Evolutionary conservation across 768 basidiomycete species (phyloP).

Genomic region (Pulveroboletus sp.): DNA sequence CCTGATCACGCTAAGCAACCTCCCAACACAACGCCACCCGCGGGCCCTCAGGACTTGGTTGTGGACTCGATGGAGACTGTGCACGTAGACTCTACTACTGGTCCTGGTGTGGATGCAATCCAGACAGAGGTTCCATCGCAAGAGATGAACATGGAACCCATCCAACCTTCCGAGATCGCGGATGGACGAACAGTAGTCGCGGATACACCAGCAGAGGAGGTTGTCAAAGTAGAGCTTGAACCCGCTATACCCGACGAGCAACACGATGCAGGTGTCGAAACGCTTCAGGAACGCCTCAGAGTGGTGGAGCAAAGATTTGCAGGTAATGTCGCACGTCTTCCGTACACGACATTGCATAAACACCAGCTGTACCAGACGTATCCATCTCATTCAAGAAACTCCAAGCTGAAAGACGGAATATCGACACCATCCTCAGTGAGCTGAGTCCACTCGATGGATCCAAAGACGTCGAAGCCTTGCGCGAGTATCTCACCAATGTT

Average conservation of each 20-base stretch:
- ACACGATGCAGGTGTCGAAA: slow-evolving; percentile 42
- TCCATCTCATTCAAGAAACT: slow-evolving; percentile 74
- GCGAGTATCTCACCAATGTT: slow-evolving; percentile 67
- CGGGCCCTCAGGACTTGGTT: not conserved
- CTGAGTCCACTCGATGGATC: slow-evolving; percentile 67
- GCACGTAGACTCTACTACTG: not conserved
- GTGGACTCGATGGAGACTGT: not conserved
- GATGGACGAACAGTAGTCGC: not conserved
- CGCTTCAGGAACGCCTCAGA: slow-evolving; percentile 60
- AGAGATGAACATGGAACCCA: not conserved
- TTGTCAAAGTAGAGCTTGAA: not conserved
- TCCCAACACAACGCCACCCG: not conserved
- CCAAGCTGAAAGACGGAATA: slow-evolving; percentile 66
- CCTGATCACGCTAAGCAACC: not conserved
- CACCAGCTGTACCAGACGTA: slow-evolving; percentile 49
- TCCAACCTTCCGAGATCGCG: not conserved
- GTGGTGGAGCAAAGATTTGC: slow-evolving; percentile 75
- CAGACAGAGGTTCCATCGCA: slow-evolving; percentile 1
- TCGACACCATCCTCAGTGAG: slow-evolving; percentile 65
- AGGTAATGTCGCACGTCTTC: slow-evolving; percentile 39
- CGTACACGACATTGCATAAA: slow-evolving; percentile 1
- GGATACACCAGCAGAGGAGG: slow-evolving; percentile 1
- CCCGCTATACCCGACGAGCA: not conserved
- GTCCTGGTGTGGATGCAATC: not conserved
- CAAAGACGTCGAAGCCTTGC: slow-evolving; percentile 60